Percentiles rank a stretch among this genome's conserved stretches.
Evolutionary conservation across 495 filamentous ascomycete species (phyloP).

Genomic region (Poronia punctata): DNA sequence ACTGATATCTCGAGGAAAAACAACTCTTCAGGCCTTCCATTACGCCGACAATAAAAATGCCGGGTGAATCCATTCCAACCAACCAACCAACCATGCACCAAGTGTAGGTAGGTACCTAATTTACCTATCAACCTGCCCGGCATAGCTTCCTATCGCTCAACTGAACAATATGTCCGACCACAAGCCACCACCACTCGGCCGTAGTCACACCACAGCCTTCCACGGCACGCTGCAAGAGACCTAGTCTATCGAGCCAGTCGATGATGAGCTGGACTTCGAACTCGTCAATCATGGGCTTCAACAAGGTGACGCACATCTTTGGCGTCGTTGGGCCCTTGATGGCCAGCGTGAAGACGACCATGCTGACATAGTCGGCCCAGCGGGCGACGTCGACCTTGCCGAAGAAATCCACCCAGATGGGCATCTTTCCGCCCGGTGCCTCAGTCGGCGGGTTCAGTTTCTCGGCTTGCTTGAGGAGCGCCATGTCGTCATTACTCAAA

Average conservation of each 20-base stretch:
- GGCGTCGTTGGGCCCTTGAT: conserved; percentile 52
- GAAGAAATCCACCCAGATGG: conserved; percentile 77
- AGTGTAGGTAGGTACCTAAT: too few species aligned
- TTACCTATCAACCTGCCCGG: too few species aligned
- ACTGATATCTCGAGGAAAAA: too few species aligned
- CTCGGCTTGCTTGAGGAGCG: conserved; percentile 31
- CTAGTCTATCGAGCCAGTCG: conserved; percentile 54
- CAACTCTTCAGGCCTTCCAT: too few species aligned
- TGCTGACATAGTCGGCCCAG: conserved; percentile 59
- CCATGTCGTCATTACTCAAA: conserved; percentile 49
- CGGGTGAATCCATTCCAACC: too few species aligned
- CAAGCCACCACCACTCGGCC: conserved; percentile 67
- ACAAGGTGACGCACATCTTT: conserved; percentile 42
- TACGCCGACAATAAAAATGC: too few species aligned
- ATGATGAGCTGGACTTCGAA: conserved; percentile 64
- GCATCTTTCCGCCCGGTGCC: conserved; percentile 42
- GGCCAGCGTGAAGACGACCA: conserved; percentile 52
- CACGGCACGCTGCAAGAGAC: conserved; percentile 30
- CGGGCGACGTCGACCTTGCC: conserved; percentile 50
- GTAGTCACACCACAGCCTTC: conserved; percentile 41
- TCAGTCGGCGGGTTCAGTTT: conserved; percentile 21
- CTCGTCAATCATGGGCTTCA: conserved; percentile 54
- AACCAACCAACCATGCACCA: too few species aligned
- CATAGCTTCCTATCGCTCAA: not conserved
- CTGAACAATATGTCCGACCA: conserved; percentile 19